Base-by-base conservation (phyloP, 2,329 filamentous ascomycete genomes). In the Dichotomopilus funicola region DNA sequence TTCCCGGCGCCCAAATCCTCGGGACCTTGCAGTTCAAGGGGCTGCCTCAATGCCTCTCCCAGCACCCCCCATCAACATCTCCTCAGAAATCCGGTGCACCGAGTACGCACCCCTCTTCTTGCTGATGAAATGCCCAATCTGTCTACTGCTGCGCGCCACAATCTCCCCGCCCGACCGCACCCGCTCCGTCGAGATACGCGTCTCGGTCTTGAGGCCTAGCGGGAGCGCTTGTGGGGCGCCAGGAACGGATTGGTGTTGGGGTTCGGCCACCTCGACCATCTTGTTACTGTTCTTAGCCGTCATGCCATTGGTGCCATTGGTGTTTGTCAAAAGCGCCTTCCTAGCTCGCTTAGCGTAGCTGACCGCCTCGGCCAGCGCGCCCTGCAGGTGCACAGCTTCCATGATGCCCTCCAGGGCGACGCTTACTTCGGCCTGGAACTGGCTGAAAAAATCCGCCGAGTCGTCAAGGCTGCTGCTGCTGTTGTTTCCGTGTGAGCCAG, bases 71-170 rank as follows among this genome's bases (percentile, higher is more conserved):
- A 56, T 42, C 48, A 64, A 48, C 33, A 45, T 55, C 53, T 78
- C 89, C 64, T 90, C 75, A 51, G 79, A 71, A 63, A 95, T 84
- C 71, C 83, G 82, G 73, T 96, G 90, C 62, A 92, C 79, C 47
- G 88, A 89, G 73, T 96, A 96, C 62, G 86, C 83, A 54, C 87
- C 88, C 59, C 91, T 86, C 68, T 85, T 86, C 73, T 88, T 87
- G 67, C 87, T 89, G 66, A 87, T 82, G 69, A 95, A 72, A 70
- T 88, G 83, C 13, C 88, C 89, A 56, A 86, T 84, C 73, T 95
- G 87, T 70, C 90, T 78, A 63, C 75, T 77, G 63, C 78, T 90
- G 63, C 89, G 81, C 68, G 80, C 75, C 59, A 85, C 78, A 42
- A 89, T 75, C 73, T 90, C 87, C 13, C 89, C 89, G 54, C 83